Evolutionary conservation across 176 grass and related monocot genomes (phyloP).

Genomic region (Otatea glauca): DNA sequence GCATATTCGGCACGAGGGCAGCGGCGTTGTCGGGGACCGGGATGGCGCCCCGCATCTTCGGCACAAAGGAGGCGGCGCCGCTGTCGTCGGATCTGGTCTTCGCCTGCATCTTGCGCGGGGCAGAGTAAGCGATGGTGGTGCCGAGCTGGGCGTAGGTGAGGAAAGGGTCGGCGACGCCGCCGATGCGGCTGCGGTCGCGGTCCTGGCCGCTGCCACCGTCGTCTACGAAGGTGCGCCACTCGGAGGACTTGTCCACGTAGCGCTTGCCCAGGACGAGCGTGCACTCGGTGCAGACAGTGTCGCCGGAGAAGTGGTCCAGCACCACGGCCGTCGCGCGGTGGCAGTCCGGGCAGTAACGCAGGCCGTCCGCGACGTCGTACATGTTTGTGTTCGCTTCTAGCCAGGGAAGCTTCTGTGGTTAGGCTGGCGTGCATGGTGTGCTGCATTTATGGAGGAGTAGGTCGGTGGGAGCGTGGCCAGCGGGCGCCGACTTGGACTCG

Average conservation of each 20-base stretch:
- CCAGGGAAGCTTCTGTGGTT: neutral
- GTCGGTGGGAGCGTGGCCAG: neutral
- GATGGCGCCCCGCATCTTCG: neutral
- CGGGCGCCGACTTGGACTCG: neutral
- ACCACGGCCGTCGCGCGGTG: neutral
- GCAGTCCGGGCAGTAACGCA: conserved; percentile 48
- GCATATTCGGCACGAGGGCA: neutral
- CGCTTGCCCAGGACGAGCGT: neutral
- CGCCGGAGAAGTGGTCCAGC: conserved; percentile 8
- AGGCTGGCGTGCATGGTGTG: neutral
- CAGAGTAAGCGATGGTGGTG: neutral
- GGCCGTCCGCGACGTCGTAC: neutral
- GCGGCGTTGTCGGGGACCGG: neutral
- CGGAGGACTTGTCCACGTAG: conserved; percentile 9
- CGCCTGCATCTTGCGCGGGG: neutral
- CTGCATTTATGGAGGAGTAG: neutral
- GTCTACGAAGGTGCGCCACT: conserved; percentile 29
- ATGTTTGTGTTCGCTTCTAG: neutral
- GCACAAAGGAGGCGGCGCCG: neutral
- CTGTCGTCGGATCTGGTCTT: neutral
- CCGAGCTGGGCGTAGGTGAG: neutral
- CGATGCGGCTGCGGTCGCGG: conserved; percentile 5
- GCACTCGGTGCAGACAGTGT: conserved; percentile 40
- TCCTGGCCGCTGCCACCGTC: neutral
- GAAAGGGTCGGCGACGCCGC: neutral